Conservation (phyloP, 768 basidiomycete species). For the Trametes elegans region DNA sequence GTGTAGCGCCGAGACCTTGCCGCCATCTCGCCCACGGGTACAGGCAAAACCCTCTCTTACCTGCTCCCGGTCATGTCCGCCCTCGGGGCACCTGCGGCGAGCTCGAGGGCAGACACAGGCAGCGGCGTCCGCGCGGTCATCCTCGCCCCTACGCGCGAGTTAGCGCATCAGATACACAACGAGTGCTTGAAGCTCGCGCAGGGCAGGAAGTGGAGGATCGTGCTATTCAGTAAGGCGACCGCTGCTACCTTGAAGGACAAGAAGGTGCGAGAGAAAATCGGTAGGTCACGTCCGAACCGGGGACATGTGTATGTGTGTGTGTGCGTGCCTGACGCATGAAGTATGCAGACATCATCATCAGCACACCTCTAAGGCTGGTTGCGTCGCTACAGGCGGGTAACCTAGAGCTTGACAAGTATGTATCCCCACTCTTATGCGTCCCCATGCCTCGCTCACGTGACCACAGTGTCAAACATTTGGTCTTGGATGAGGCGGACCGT, state of each 20-base stretch:
- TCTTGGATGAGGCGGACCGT: conserved; percentile 90
- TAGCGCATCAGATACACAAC: conserved; percentile 94
- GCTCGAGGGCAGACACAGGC: conserved; percentile 42
- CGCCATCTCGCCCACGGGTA: conserved; percentile 96
- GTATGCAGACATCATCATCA: conserved; percentile 78
- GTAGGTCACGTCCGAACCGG: no score
- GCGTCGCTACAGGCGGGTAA: conserved; percentile 68
- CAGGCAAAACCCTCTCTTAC: conserved; percentile 95
- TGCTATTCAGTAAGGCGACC: conserved; percentile 88
- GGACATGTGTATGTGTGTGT: no score
- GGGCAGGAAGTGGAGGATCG: conserved; percentile 79
- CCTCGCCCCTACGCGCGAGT: conserved; percentile 88
- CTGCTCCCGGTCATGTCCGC: conserved; percentile 75
- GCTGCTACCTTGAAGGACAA: conserved; percentile 79
- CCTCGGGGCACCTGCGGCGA: conserved; percentile 53
- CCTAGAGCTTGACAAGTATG: conserved; percentile 73
- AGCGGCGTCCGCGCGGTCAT: conserved; percentile 75
- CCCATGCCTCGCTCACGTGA: conserved; percentile 10
- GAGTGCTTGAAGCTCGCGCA: conserved; percentile 82
- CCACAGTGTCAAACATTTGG: conserved; percentile 75
- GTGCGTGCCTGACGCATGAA: no score
- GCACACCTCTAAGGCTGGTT: conserved; percentile 88
- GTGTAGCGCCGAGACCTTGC: conserved; percentile 77
- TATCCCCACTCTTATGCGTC: conserved; percentile 12
- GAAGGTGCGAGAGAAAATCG: conserved; percentile 70